Conservation (phyloP, 176 grass and related monocot species). For the Triticum turgidum region DNA sequence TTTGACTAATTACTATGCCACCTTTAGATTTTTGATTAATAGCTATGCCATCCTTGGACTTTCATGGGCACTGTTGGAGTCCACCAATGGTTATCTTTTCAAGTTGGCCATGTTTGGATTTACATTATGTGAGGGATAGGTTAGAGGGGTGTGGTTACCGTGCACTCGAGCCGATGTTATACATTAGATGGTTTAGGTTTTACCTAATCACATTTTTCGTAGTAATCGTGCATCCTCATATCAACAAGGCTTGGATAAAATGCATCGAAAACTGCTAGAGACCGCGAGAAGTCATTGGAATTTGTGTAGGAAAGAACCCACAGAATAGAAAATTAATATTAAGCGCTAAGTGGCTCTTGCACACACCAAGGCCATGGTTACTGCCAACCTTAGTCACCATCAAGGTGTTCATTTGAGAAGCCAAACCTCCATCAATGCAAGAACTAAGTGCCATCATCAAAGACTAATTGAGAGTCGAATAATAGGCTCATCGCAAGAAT, state of each 20-base stretch:
- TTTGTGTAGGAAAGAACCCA: neutral
- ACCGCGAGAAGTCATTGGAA: neutral
- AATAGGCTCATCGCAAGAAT: neutral
- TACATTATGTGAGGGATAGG: neutral
- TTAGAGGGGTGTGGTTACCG: neutral
- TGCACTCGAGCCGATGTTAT: neutral
- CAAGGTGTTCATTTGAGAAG: neutral
- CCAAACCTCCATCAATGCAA: neutral
- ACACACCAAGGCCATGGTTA: neutral
- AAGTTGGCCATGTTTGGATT: neutral
- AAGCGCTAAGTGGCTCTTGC: neutral
- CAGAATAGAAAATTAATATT: neutral
- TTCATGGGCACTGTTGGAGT: neutral
- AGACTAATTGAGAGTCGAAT: neutral
- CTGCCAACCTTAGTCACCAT: neutral
- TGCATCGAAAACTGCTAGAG: neutral
- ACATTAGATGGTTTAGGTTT: neutral
- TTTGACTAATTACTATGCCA: neutral
- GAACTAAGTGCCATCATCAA: neutral
- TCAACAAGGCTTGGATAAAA: neutral
- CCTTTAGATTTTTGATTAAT: neutral
- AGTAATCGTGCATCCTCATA: neutral
- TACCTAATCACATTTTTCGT: neutral
- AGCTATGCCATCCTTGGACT: neutral
- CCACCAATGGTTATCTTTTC: neutral